Conservation (phyloP, 1,284 basidiomycete genomes). For the Gymnopus androsaceus region DNA sequence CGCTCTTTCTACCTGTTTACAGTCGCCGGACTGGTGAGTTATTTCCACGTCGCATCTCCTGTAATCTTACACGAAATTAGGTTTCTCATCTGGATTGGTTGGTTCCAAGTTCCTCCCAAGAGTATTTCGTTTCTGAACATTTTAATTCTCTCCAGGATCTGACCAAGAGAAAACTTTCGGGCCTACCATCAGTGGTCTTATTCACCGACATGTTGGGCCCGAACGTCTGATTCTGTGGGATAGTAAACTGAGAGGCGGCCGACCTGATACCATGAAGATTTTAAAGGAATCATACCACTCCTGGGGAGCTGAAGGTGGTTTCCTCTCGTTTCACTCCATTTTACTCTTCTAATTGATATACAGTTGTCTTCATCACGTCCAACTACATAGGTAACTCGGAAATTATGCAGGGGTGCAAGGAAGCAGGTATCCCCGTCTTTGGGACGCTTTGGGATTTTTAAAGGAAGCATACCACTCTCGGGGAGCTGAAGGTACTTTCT, state of each 20-base stretch:
- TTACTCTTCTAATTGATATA: background rate
- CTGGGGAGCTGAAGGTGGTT: constrained; percentile 69
- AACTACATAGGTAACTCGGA: constrained; percentile 73
- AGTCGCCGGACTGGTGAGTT: constrained; percentile 66
- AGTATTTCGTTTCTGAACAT: background rate
- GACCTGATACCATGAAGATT: constrained; percentile 77
- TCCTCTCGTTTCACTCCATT: background rate
- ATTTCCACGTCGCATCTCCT: constrained; percentile 12
- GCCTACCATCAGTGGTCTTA: constrained; percentile 69
- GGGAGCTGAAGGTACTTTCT: constrained; percentile 75
- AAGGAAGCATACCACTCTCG: constrained; percentile 66
- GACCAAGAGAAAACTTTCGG: constrained; percentile 80
- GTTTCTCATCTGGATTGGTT: constrained; percentile 80
- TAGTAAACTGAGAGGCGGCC: constrained; percentile 64
- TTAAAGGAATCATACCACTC: constrained; percentile 64
- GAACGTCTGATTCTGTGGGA: constrained; percentile 76
- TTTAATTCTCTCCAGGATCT: constrained; percentile 46
- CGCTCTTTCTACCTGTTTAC: constrained; percentile 72
- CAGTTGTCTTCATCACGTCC: constrained; percentile 78
- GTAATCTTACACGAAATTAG: constrained; percentile 33
- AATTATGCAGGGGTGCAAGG: constrained; percentile 78
- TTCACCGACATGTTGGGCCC: constrained; percentile 64
- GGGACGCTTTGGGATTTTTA: constrained; percentile 76
- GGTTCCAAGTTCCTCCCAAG: constrained; percentile 22
- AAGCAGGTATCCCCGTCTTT: constrained; percentile 69